Evolutionary conservation across 176 grass and related monocot genomes (phyloP), one percentile per base, ranked within the genome.

Genomic region (Zoysia japonica): DNA sequence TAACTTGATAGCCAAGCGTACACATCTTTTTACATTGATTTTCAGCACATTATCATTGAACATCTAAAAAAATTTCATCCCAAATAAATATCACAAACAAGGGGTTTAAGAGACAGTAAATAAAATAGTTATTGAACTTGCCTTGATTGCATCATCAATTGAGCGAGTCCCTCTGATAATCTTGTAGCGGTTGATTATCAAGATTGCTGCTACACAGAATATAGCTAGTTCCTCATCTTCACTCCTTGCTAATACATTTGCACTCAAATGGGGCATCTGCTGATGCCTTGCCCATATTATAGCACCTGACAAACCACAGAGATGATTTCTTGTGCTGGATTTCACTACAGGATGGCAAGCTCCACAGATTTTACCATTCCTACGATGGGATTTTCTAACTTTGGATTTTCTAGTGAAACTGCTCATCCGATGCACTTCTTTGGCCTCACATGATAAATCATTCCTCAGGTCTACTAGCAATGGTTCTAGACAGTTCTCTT

Each of bases 1-100:
- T 83, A 94, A 50, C 79, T 94, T 99, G 78, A 99, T 83, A 57
- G 96, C 96, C 84, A 95, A 72, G 57, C 82, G 86, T 70, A 95
- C 72, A 1, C 96, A 99, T 89, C 96, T 89, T 81, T 95, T 95
- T 45, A 99, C 90, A 86, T 93, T 91, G 59, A 99, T 91, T 75
- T 99, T 91, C 79, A 99, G 84, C 76, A 93, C 16, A 72, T 99
- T 99, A 61, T 99, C 96, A 52, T 99, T 99, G 79, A 99, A 95
- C 90, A 99, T 99, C 96, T 99, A 78, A 68, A 88, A 5, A 61
- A 70, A 71, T n/a, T 59, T 65, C 63, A 80, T 53, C 14, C 20
- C 10, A 11, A 67, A 43, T 56, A 65, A 80, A 65, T 38, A 36
- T 38, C 38, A 4, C 7, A 17, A 37, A n/a, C 2, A 3, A 77